Evolutionary conservation across 2,329 filamentous ascomycete species (phyloP), one percentile per base, ranked within the genome.

Genomic region (Penicillium sp.): DNA sequence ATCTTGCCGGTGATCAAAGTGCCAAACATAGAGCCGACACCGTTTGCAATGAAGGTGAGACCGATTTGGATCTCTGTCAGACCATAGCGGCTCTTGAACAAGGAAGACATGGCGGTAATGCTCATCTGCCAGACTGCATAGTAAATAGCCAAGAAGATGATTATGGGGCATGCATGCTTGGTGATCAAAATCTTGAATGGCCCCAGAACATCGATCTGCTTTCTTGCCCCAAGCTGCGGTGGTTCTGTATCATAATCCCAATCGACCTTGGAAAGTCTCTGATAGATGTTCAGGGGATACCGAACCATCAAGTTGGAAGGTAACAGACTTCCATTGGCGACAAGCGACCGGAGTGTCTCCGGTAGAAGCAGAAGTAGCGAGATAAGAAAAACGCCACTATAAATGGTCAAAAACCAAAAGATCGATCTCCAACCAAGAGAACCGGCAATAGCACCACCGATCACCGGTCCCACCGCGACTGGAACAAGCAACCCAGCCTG

Each of bases 51-150:
- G 61, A 85, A 87, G 0, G 81, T 81, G 2, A 85, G 71, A 0
- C 83, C 83, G 15, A 83, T 80, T 45, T 84, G 75, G 4, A 77
- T 79, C 59, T 82, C 80, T 4, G 59, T 70, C 0, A 84, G 73
- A 8, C 74, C 73, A 60, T 86, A 86, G 4, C 65, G 68, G 0
- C 68, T 62, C 37, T 81, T 67, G 65, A 86, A 84, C 0, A 86
- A 75, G 0, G 78, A 78, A 0, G 84, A 83, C 78, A 84, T 82
- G 38, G 80, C 81, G 0, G 84, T 84, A 60, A 85, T 84, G 65
- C 79, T 82, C 82, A 85, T 85, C 59, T 85, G 83, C 82, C 83
- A 86, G 8, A 84, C 80, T 0, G 82, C 78, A 60, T 85, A 86
- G 70, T 84, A 82, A 2, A 85, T 68, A 0, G 80, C 81, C 4